phyloP scores from a whole-genome alignment of 2,329 filamentous ascomycete species.

The Eurotiales sp. region DNA sequence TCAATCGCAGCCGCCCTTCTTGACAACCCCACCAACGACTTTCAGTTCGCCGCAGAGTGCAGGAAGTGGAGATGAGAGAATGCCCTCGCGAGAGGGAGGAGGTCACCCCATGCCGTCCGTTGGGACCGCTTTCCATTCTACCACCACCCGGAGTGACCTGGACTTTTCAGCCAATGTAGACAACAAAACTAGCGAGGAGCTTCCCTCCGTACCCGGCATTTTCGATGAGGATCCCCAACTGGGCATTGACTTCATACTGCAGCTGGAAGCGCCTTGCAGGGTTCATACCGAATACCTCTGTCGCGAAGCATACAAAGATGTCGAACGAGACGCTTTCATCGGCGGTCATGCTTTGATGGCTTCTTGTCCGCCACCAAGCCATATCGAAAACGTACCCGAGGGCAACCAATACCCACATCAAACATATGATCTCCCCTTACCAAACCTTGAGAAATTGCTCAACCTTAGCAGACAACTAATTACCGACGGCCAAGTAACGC shows the following conservation, averaged over 20 bases:
- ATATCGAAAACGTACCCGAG: constrained; percentile 52
- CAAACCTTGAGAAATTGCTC: constrained; percentile 74
- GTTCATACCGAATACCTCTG: constrained; percentile 74
- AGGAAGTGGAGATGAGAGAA: constrained; percentile 23
- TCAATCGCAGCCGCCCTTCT: constrained; percentile 18
- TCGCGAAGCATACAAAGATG: constrained; percentile 62
- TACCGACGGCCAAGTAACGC: constrained; percentile 79
- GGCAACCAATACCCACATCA: constrained; percentile 60
- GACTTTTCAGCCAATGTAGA: constrained; percentile 10
- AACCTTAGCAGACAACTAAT: constrained; percentile 79
- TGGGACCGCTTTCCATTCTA: constrained; percentile 3
- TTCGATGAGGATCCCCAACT: constrained; percentile 46
- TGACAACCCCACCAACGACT: constrained; percentile 33
- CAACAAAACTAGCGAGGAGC: neutral
- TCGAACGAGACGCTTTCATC: constrained; percentile 60
- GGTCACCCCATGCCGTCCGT: constrained; percentile 15
- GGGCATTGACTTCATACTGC: constrained; percentile 46
- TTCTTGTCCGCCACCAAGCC: constrained; percentile 72
- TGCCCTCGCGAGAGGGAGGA: constrained; percentile 27
- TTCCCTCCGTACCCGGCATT: constrained; percentile 28
- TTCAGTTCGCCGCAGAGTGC: constrained; percentile 28
- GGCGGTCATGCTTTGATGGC: constrained; percentile 94
- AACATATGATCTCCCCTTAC: constrained; percentile 74
- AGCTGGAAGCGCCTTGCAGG: constrained; percentile 52
- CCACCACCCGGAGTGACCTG: constrained; percentile 8